phyloP scores from a whole-genome alignment of 2,329 filamentous ascomycete genomes.

The Herpotrichia juniperi region DNA sequence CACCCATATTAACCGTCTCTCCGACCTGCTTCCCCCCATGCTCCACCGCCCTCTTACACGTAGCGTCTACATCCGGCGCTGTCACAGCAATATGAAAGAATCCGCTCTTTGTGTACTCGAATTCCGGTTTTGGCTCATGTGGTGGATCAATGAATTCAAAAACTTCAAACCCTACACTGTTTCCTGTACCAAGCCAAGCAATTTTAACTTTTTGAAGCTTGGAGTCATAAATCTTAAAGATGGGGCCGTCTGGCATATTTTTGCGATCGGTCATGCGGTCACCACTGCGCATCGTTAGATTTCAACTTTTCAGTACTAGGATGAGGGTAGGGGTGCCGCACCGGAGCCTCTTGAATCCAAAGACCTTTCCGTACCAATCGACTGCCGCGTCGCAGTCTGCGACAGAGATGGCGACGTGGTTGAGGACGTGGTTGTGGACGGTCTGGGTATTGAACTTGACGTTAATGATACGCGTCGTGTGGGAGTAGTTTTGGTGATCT shows the following conservation, averaged over 20 bases:
- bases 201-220: conserved; percentile 34
- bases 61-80: conserved; percentile 33
- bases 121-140: conserved; percentile 13
- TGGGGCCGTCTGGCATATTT: conserved; percentile 19
- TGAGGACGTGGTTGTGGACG: conserved; percentile 25
- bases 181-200: conserved; percentile 38
- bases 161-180: conserved; percentile 42
- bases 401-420: conserved; percentile 33
- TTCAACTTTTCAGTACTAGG: not conserved
- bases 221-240: conserved; percentile 38
- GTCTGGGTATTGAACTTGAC: conserved; percentile 9
- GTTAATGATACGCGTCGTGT: conserved; percentile 19
- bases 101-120: conserved; percentile 34
- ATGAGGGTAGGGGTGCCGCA: not conserved
- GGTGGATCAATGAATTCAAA: conserved; percentile 40
- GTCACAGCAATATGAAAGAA: conserved; percentile 46
- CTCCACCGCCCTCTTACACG: conserved; percentile 28
- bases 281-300: conserved; percentile 16
- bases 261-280: conserved; percentile 20
- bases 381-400: conserved; percentile 28
- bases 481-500: not conserved
- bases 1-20: conserved; percentile 25
- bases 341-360: conserved; percentile 30
- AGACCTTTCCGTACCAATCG: conserved; percentile 30
- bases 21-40: conserved; percentile 37